Base-by-base conservation (phyloP, 768 basidiomycete genomes). In the Naganishia kalamii region DNA sequence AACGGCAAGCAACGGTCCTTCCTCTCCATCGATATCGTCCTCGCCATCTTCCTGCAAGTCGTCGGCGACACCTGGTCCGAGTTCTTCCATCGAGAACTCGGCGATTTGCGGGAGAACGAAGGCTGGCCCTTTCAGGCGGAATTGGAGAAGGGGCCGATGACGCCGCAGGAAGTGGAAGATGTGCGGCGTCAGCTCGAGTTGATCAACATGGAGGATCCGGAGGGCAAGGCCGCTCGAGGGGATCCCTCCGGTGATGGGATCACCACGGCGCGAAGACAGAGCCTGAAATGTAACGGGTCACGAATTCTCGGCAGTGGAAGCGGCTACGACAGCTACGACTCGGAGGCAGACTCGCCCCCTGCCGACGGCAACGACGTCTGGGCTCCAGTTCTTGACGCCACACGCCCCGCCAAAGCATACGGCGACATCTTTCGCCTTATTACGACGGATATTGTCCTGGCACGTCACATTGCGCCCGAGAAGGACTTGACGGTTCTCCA, bases 391-490 rank as follows among this genome's bases (percentile, higher is more conserved):
- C 51, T 52, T 17, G 51, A 15, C 17, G 47, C 62, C 21, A 40
- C 32, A 4, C 37, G 30, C 27, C 49, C 62, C 23, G 62, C 62
- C 3, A 35, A 44, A 30, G 62, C 62, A 27, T 63, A 63, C 40
- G 23, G 48, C 21, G 50, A 64, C 17, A 48, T 64, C 37, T 64
- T 64, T 15, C 44, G 52, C 37, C 37, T 64, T 2, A 43, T 64
- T 7, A 52, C 50, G 47, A 57, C 63, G 23, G 63, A 64, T 25
- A 64, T 64, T 17, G 15, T 21, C 12, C 63, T 64, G 23, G 40
- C 52, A 1, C 63, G 43, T 12, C 37, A 43, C 13, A 27, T 64
- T 51, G 44, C 41, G 25, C 51, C 63, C 29, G 50, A 19, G 17
- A 48, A 29, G 8, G 51, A 64, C 32, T 40, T 64, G 12, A 44